phyloP scores from a whole-genome alignment of 2,329 filamentous ascomycete species.

The Trichoderma simmonsii region DNA sequence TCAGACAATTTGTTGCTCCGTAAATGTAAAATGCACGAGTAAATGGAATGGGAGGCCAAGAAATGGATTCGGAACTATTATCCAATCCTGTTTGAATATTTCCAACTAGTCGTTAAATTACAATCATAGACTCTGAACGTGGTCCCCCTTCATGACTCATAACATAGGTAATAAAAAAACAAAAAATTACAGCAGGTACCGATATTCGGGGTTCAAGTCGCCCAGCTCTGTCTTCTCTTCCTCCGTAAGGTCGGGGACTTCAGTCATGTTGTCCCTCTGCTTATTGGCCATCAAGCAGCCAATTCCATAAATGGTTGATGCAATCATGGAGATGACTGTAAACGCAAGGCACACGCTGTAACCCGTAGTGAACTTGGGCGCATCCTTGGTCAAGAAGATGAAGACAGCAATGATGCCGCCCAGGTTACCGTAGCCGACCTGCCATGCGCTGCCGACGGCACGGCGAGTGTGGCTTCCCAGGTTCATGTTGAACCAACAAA shows the following conservation, averaged over 20 bases:
- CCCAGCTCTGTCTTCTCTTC: slow-evolving; percentile 61
- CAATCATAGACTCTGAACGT: neutral
- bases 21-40: neutral
- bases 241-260: slow-evolving; percentile 47
- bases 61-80: neutral
- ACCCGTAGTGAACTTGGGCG: slow-evolving; percentile 65
- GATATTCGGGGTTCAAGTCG: slow-evolving; percentile 57
- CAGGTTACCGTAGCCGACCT: slow-evolving; percentile 75
- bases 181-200: slow-evolving; percentile 51
- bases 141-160: neutral
- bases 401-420: slow-evolving; percentile 77
- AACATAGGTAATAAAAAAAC: neutral
- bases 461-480: slow-evolving; percentile 69
- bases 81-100: neutral
- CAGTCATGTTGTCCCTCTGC: slow-evolving; percentile 49
- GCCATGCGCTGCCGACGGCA: slow-evolving; percentile 70
- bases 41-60: neutral
- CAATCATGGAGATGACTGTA: slow-evolving; percentile 61
- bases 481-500: slow-evolving; percentile 84
- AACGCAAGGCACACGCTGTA: slow-evolving; percentile 78
- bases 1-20: neutral
- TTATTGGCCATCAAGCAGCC: slow-evolving; percentile 60
- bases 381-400: slow-evolving; percentile 63
- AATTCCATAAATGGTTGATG: slow-evolving; percentile 58
- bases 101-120: neutral